Percentiles rank a stretch among this genome's conserved stretches.
Conservation (phyloP, 345 rosid genomes). For the Brassica rapa region DNA sequence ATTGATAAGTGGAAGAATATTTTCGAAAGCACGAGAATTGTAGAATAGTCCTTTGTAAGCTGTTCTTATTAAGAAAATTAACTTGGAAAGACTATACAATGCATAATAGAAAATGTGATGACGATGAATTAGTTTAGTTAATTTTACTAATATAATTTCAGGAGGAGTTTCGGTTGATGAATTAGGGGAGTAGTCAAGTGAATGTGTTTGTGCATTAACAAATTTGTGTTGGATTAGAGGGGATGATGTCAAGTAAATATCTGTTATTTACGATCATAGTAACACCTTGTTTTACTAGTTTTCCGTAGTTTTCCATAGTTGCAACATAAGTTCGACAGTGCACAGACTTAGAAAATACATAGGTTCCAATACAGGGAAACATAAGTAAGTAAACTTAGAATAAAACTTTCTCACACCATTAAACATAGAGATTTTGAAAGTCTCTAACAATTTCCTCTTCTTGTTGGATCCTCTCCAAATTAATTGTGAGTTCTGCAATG, state of each 20-base stretch:
- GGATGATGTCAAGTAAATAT: background rate
- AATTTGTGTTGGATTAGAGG: background rate
- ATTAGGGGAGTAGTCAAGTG: background rate
- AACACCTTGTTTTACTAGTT: background rate
- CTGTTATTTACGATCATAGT: background rate
- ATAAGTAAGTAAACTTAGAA: no score
- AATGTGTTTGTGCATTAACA: background rate
- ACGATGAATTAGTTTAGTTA: no score
- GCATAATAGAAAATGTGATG: no score
- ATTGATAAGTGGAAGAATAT: background rate
- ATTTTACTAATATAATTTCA: no score
- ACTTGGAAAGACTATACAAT: background rate
- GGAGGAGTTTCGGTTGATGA: no score
- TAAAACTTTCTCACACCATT: no score
- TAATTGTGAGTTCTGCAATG: no score
- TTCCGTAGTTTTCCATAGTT: background rate
- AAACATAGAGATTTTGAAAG: no score
- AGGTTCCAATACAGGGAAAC: no score
- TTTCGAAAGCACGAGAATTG: background rate
- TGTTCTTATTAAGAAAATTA: background rate
- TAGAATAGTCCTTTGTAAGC: background rate
- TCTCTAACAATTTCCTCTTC: no score
- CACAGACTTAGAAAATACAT: no score
- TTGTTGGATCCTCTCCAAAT: background rate
- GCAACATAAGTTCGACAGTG: no score